Evolutionary conservation across 306 rosid species (phyloP), one percentile per base, ranked within the genome.

Genomic region (Hippophae rhamnoides): DNA sequence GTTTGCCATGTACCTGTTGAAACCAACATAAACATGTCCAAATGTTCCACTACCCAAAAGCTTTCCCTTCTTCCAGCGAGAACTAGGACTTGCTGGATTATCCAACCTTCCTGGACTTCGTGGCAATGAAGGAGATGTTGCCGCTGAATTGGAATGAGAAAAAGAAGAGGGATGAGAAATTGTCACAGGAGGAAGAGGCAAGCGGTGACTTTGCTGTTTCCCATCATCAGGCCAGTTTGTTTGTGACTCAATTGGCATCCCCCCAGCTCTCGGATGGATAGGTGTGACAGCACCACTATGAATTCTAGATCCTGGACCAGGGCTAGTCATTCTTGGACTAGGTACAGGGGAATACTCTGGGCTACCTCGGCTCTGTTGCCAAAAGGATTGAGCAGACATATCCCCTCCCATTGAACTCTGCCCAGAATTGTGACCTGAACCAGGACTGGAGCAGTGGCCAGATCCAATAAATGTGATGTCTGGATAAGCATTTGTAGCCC

Each of bases 241-340:
- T 65, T 77, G 99, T 50, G 93, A 74, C 54, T 93, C 97, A 41
- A 61, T 60, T 47, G 73, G 76, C n/a, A 78, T 69, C 64, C 88
- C 89, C 52, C 80, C 95, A 6, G 93, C 94, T 74, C 95, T 82
- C 26, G 97, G 95, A 76, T 93, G 97, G 76, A 77, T 86, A 52
- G 99, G 99, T 60, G 99, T 93, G 76, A 93, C 99, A 47, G 97
- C 89, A 76, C 99, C 99, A 60, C 99, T 93, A 57, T 93, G 99
- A 75, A 86, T 86, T 86, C 99, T 93, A 48, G 99, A 93, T 70
- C 97, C 86, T 56, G 97, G 97, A 42, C 99, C 92, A 9, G 87
- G 87, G 73, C 87, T 78, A 57, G 84, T 69, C 87, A 78, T 75
- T 75, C 81, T 76, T 12, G 87, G 80, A 75, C 87, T 81, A 43